Evolutionary conservation across 1,284 basidiomycete species (phyloP), one percentile per base, ranked within the genome.

Genomic region (Microbotryum scabiosae): DNA sequence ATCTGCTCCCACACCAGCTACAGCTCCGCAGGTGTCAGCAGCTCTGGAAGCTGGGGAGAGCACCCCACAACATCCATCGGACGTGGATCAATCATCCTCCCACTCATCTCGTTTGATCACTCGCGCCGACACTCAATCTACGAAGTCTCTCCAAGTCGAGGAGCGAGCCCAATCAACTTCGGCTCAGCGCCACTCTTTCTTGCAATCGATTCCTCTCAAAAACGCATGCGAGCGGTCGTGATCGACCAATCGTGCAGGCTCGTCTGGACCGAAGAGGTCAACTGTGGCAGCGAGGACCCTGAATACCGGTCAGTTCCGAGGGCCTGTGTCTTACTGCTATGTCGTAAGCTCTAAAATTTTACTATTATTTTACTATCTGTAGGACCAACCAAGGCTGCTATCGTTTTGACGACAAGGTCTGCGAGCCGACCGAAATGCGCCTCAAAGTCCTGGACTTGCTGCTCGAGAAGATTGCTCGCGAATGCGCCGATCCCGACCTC

Each of bases 341-440:
- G 36, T 12, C 3, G 16, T 18, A 18, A 41, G 9, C 16, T 10
- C 36, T 41, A 12, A 41, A 16, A 18, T 18, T 41, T 5, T 4
- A 18, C 16, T 41, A 9, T 16, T 41, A 4, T 41, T 1, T 41
- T 41, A 5, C 36, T 41, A 12, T 12, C 14, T 41, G 36, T 41
- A 41, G 36, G 20, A 25, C 30, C 23, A n/a, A 45, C 44, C 54
- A 50, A 20, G 44, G 56, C 21, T 26, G 46, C 57, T 60, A 28
- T 32, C 50, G 57, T 28, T 32, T 49, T 26, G 86, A 86, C 41
- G 86, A 88, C 75, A 85, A 85, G 28, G 87, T 86, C 72, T 88
- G 86, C 36, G 86, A 85, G 5, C 87, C 87, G 2, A 81, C 88
- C 43, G 86, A 88, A 70, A 87, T 89, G 85, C 88, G 87, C 85